Evolutionary conservation across 2,329 filamentous ascomycete species (phyloP).

Genomic region (Sclerotinia spermophila): DNA sequence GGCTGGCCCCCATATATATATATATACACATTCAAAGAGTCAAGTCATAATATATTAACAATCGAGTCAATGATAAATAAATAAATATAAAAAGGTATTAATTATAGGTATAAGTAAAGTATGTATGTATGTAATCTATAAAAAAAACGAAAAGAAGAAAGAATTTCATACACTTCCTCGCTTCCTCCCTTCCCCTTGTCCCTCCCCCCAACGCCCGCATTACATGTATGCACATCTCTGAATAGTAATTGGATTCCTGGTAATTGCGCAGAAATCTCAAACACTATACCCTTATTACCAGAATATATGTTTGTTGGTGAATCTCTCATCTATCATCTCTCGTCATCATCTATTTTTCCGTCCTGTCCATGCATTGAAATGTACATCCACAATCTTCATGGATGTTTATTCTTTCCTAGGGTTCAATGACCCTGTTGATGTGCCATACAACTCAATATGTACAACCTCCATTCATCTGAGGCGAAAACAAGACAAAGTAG

Average conservation of each 20-base stretch:
- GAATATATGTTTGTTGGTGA: not conserved
- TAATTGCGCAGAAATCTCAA: not conserved
- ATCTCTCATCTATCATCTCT: constrained; percentile 8
- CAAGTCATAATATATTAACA: no score
- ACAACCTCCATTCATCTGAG: not conserved
- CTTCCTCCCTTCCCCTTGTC: not conserved
- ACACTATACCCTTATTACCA: not conserved
- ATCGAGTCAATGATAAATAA: no score
- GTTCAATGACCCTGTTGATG: not conserved
- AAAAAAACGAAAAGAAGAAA: not conserved
- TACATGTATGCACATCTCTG: not conserved
- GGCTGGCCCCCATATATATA: no score
- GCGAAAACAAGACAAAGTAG: not conserved
- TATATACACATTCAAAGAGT: no score
- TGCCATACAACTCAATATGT: not conserved
- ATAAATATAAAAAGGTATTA: not conserved
- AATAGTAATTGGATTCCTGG: not conserved
- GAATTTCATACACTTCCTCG: not conserved
- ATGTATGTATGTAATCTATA: not conserved
- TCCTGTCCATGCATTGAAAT: not conserved
- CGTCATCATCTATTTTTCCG: not conserved
- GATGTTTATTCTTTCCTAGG: no score
- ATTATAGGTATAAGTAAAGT: constrained; percentile 7
- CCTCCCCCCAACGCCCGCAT: not conserved
- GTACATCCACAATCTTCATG: not conserved